These are phyloP conservation scores for Schoenoplectus triqueter DNA, from an alignment of 202 grass and related monocot genomes.

Conservation along the genomic window DNA sequence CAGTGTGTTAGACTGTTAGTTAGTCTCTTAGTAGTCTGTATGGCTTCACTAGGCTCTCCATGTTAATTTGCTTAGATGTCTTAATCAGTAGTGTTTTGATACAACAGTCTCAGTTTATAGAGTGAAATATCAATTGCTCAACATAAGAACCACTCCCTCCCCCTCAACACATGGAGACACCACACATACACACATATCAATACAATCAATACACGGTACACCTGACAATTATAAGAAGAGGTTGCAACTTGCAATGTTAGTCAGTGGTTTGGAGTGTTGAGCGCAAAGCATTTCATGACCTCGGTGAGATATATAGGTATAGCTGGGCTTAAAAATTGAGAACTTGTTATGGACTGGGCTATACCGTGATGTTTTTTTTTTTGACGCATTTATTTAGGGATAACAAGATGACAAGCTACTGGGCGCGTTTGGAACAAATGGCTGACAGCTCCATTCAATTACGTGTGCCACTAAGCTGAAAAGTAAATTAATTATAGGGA, in stretches of 20 bases:
- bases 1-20: background rate
- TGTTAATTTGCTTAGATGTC: conserved; percentile 12
- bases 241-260: background rate
- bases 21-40: conserved; percentile 10
- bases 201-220: background rate
- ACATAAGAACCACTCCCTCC: background rate
- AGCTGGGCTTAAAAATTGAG: background rate
- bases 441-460: background rate
- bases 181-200: background rate
- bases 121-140: conserved; percentile 16
- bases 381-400: background rate
- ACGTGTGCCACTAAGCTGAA: background rate
- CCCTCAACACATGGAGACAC: background rate
- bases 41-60: background rate
- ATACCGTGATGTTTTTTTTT: background rate
- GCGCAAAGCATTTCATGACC: background rate
- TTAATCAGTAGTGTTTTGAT: background rate
- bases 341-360: background rate
- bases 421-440: background rate
- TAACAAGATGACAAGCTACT: conserved; percentile 16
- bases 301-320: background rate
- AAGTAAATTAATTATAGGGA: background rate
- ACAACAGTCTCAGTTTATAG: background rate
- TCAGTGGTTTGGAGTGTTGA: no score
- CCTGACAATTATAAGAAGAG: background rate